These are phyloP conservation scores for Camillea tinctor DNA, from an alignment of 2,329 filamentous ascomycete species.

Conservation along the genomic window DNA sequence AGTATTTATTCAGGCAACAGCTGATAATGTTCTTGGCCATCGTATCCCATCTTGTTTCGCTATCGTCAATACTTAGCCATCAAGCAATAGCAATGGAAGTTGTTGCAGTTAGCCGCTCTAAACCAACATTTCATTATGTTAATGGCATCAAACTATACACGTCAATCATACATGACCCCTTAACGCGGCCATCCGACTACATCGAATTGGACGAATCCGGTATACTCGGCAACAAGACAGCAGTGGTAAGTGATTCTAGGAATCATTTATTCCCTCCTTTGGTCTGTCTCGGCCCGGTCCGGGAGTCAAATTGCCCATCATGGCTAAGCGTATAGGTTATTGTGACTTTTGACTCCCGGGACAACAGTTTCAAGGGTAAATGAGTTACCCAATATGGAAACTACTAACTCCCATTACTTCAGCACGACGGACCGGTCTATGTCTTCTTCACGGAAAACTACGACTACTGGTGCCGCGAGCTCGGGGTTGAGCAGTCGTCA, in stretches of 20 bases:
- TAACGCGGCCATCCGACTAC: constrained; percentile 17
- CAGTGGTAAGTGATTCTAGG: no score
- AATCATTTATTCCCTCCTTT: no score
- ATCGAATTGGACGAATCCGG: constrained; percentile 23
- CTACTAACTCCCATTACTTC: no score
- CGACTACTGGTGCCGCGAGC: constrained; percentile 24
- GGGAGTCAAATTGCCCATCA: no score
- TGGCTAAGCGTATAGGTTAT: no score
- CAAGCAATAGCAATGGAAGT: constrained; percentile 18
- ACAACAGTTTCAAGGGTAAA: no score
- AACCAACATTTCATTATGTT: constrained; percentile 16
- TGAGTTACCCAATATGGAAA: no score
- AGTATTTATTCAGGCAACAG: background rate
- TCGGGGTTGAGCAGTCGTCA: constrained; percentile 16
- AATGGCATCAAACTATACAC: constrained; percentile 19
- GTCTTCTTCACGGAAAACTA: constrained; percentile 26
- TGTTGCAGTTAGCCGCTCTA: constrained; percentile 21
- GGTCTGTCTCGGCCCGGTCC: no score
- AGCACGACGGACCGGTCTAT: constrained; percentile 26
- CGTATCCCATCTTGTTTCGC: background rate
- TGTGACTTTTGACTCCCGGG: no score
- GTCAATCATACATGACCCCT: constrained; percentile 21
- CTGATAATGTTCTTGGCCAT: background rate
- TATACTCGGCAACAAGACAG: constrained; percentile 17
- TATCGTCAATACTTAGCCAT: background rate